These are phyloP conservation scores for Colletotrichum lupini DNA, from an alignment of 2,329 filamentous ascomycete genomes.

Conservation along the genomic window DNA sequence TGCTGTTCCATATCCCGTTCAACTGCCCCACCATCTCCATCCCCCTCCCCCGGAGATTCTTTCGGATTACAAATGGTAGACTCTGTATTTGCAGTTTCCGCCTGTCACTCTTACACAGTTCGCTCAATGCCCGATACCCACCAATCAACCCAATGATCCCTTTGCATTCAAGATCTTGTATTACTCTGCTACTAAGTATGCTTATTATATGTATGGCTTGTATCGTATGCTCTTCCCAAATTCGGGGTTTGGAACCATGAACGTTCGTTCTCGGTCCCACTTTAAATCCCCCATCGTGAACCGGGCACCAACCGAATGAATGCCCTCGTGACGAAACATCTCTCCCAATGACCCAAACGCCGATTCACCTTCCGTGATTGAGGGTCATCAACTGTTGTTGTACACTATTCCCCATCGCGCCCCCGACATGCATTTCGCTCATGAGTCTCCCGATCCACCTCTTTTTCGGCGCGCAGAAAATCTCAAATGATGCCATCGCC, in stretches of 20 bases:
- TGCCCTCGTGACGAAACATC: not conserved
- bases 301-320: not conserved
- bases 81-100: conserved; percentile 20
- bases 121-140: not conserved
- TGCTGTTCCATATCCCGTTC: conserved; percentile 31
- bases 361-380: not conserved
- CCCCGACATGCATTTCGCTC: conserved; percentile 1
- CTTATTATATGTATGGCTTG: not conserved
- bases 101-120: not conserved
- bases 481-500: not conserved
- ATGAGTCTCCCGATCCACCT: not conserved
- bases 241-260: conserved; percentile 19
- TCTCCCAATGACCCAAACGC: not conserved
- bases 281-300: not conserved
- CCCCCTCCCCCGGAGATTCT: conserved; percentile 30
- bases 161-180: not conserved
- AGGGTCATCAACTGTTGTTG: not conserved
- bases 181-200: conserved; percentile 3
- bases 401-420: not conserved
- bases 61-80: conserved; percentile 33
- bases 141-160: not conserved
- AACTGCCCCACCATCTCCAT: conserved; percentile 14
- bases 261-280: not conserved
- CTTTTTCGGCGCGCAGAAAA: not conserved
- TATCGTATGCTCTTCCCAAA: conserved; percentile 2